These are phyloP conservation scores for Colletotrichum chrysophilum DNA, from an alignment of 2,329 filamentous ascomycete species.

Conservation along the genomic window DNA sequence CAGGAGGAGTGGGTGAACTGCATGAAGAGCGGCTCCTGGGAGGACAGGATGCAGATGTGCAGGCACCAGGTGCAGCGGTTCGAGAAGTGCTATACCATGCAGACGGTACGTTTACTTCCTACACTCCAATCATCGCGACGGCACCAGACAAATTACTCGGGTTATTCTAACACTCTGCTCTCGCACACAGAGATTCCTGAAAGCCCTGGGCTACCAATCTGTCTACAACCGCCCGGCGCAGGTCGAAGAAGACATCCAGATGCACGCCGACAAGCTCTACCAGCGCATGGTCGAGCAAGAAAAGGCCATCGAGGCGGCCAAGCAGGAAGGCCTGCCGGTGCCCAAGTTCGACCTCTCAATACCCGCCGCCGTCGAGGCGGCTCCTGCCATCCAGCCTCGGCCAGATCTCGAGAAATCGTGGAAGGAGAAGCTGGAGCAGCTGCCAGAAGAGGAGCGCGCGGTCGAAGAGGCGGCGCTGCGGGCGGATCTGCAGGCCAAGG, in stretches of 20 bases:
- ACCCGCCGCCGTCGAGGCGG: slow-evolving; percentile 28
- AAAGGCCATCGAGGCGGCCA: slow-evolving; percentile 71
- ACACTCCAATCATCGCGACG: neutral
- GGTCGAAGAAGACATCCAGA: slow-evolving; percentile 87
- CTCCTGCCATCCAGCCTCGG: slow-evolving; percentile 31
- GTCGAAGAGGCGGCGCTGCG: slow-evolving; percentile 69
- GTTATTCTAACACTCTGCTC: neutral
- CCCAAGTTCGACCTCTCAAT: slow-evolving; percentile 67
- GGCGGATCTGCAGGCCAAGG: slow-evolving; percentile 66
- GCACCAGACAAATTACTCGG: neutral
- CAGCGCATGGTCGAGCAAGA: slow-evolving; percentile 88
- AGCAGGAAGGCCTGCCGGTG: slow-evolving; percentile 61
- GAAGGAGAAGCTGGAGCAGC: slow-evolving; percentile 61
- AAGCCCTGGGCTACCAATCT: slow-evolving; percentile 85
- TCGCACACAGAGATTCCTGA: slow-evolving; percentile 74
- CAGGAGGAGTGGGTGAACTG: slow-evolving; percentile 85
- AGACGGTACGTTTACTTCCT: slow-evolving; percentile 61
- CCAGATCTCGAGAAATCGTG: slow-evolving; percentile 56
- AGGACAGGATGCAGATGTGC: slow-evolving; percentile 80
- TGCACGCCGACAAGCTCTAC: slow-evolving; percentile 93
- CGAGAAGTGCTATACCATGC: slow-evolving; percentile 87
- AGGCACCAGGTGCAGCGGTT: slow-evolving; percentile 77
- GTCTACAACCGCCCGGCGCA: slow-evolving; percentile 67
- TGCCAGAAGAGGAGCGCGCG: slow-evolving; percentile 62
- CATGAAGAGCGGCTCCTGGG: slow-evolving; percentile 74